Conservation (phyloP, 768 basidiomycete genomes). For the Boletellus ananas region DNA sequence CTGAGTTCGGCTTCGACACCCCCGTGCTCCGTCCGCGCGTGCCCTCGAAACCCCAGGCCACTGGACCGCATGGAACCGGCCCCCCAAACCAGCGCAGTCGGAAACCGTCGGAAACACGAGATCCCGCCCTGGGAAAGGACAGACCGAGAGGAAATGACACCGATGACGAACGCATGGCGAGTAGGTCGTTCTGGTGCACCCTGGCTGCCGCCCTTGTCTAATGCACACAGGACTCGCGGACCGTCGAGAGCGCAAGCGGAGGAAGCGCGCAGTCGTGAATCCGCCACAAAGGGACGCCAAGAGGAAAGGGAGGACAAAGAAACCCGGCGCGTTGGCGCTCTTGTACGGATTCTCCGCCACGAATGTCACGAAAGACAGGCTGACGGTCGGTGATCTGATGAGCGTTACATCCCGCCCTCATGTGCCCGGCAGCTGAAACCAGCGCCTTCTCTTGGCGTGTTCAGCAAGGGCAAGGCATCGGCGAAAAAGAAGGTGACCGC, state of each 20-base stretch:
- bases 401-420: conserved; percentile 1
- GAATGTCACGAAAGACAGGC: conserved; percentile 35
- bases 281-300: conserved; percentile 11
- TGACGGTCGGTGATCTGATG: conserved; percentile 28
- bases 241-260: conserved; percentile 60
- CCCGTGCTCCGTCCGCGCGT: conserved; percentile 53
- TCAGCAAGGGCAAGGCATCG: conserved; percentile 36
- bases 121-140: conserved; percentile 8
- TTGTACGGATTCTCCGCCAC: conserved; percentile 36
- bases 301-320: conserved; percentile 20
- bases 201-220: not conserved
- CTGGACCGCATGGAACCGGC: not conserved
- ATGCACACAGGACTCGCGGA: conserved; percentile 51
- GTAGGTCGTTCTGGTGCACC: conserved; percentile 25
- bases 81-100: not conserved
- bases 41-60: conserved; percentile 10
- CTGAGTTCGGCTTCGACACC: conserved; percentile 45
- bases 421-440: conserved; percentile 27
- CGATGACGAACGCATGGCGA: conserved; percentile 36
- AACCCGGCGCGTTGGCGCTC: conserved; percentile 30
- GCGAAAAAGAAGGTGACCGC: conserved; percentile 18
- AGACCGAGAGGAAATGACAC: conserved; percentile 22
- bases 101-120: conserved; percentile 1
- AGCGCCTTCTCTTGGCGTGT: conserved; percentile 30
- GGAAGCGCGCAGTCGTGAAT: conserved; percentile 52